These are phyloP conservation scores for Phytophthora hybrid DNA, from an alignment of 352 stramenopile species.

Conservation along the genomic window DNA sequence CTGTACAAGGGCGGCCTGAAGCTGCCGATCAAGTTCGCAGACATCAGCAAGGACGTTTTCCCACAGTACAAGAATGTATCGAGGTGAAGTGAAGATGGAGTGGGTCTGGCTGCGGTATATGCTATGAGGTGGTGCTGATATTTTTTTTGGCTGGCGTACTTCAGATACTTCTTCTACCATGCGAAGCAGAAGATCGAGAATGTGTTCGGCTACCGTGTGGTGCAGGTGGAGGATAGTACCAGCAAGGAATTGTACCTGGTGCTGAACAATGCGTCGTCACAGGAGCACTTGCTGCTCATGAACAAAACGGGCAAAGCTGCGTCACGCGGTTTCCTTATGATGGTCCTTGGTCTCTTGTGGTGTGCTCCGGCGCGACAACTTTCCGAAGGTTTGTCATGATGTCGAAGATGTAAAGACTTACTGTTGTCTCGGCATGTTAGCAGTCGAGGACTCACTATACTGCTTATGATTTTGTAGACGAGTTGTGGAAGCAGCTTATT, in stretches of 20 bases:
- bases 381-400: conserved; percentile 61
- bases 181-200: conserved; percentile 82
- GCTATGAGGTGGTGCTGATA: not conserved
- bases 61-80: conserved; percentile 84
- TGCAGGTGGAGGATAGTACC: conserved; percentile 72
- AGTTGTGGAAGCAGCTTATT: conserved; percentile 83
- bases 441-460: not conserved
- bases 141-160: conserved; percentile 3
- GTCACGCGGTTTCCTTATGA: conserved; percentile 80
- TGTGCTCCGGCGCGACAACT: conserved; percentile 70
- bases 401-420: not conserved
- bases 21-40: conserved; percentile 77
- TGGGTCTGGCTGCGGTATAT: not conserved
- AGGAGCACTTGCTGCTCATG: conserved; percentile 76
- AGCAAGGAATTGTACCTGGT: conserved; percentile 82
- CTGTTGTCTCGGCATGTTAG: not conserved
- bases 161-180: conserved; percentile 79
- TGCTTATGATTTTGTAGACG: conserved; percentile 47
- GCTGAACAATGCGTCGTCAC: conserved; percentile 74
- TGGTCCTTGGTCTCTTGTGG: conserved; percentile 85
- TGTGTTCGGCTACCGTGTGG: conserved; percentile 80
- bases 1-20: conserved; percentile 87
- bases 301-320: conserved; percentile 79
- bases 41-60: conserved; percentile 89
- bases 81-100: conserved; percentile 33